Evolutionary conservation across 2,329 filamentous ascomycete species (phyloP).

Genomic region (Fusarium sp.): DNA sequence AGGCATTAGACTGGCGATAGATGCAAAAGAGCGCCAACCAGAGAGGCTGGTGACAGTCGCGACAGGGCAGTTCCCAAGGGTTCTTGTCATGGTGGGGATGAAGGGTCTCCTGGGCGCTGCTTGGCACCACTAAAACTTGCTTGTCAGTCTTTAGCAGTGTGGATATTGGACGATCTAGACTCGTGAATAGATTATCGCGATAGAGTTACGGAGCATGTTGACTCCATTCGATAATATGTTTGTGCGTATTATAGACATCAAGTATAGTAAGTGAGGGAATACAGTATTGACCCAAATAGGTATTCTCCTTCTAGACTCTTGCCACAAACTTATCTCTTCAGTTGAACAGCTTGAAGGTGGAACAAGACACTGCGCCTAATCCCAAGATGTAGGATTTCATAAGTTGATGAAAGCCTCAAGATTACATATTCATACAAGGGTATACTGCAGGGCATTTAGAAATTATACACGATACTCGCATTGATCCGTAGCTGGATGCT

Average conservation of each 20-base stretch:
- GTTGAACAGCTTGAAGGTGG: no score
- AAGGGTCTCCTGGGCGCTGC: conserved; percentile 10
- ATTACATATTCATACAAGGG: no score
- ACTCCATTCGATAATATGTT: neutral
- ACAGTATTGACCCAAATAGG: no score
- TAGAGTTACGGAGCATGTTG: no score
- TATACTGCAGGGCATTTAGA: no score
- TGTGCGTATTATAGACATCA: no score
- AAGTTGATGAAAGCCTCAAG: no score
- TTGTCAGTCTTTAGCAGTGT: conserved; percentile 23
- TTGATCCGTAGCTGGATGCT: neutral
- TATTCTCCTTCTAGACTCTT: no score
- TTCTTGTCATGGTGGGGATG: conserved; percentile 34
- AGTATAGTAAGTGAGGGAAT: no score
- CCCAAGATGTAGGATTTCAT: no score
- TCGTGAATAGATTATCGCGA: conserved; percentile 28
- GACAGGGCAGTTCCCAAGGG: conserved; percentile 24
- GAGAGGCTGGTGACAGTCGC: conserved; percentile 24
- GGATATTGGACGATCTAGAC: conserved; percentile 34
- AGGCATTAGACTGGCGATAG: conserved; percentile 16
- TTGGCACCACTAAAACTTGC: conserved; percentile 38
- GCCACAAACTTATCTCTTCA: no score
- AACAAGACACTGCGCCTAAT: no score
- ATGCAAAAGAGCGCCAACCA: conserved; percentile 23
- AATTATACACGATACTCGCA: neutral